Conservation (phyloP, 345 rosid genomes). For the Dipteronia sinensis region DNA sequence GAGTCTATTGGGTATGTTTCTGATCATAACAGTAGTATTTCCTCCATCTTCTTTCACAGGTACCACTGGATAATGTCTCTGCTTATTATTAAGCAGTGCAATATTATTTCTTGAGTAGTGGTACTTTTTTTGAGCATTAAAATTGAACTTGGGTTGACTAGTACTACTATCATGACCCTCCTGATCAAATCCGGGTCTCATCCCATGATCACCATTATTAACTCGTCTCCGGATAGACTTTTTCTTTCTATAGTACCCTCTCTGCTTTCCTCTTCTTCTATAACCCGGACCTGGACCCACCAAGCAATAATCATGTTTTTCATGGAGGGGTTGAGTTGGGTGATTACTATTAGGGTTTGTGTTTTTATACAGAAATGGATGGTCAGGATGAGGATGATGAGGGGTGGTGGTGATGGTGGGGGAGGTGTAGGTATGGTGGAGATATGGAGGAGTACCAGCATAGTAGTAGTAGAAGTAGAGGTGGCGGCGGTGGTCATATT, state of each 20-base stretch:
- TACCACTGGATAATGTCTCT: constrained; percentile 15
- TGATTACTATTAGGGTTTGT: not conserved
- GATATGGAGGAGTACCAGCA: no score
- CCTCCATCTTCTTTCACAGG: constrained; percentile 29
- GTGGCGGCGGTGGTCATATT: not conserved
- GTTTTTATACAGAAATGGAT: not conserved
- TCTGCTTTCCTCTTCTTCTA: not conserved
- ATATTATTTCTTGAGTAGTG: not conserved
- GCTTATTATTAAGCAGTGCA: not conserved
- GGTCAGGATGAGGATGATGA: not conserved
- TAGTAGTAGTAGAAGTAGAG: not conserved
- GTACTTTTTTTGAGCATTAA: no score
- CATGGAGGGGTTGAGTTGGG: not conserved
- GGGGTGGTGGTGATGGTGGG: not conserved
- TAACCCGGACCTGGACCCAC: no score
- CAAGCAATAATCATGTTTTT: not conserved
- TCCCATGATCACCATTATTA: no score
- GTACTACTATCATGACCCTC: no score
- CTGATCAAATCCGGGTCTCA: no score
- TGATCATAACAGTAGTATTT: constrained; percentile 68
- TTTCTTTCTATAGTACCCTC: not conserved
- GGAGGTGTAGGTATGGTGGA: no score
- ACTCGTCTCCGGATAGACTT: no score
- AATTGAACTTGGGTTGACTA: no score
- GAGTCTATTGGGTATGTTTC: constrained; percentile 73